These are phyloP conservation scores for Pholiota microspora DNA, from an alignment of 768 basidiomycete species.

Conservation along the genomic window DNA sequence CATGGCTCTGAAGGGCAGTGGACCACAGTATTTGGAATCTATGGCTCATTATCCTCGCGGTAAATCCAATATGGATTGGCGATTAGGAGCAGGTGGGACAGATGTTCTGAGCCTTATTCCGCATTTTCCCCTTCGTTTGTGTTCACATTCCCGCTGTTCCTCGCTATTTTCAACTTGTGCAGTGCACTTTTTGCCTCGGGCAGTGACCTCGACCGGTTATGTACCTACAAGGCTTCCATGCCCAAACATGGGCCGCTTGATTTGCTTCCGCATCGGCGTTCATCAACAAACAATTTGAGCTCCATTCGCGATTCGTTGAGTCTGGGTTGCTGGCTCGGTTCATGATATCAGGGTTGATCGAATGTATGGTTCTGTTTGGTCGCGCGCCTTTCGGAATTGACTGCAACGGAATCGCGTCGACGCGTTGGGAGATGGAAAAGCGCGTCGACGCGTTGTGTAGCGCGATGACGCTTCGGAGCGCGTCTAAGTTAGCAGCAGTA, in stretches of 20 bases:
- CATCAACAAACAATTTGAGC: not conserved
- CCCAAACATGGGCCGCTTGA: not conserved
- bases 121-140: constrained; percentile 9
- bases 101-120: constrained; percentile 12
- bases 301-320: not conserved
- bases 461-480: no score
- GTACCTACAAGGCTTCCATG: not conserved
- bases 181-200: not conserved
- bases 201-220: not conserved
- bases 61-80: not conserved
- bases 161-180: not conserved
- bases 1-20: not conserved
- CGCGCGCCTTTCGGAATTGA: not conserved
- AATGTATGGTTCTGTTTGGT: constrained; percentile 11
- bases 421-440: constrained; percentile 2
- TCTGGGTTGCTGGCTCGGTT: constrained; percentile 9
- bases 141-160: constrained; percentile 3
- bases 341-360: constrained; percentile 6
- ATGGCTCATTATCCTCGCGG: not conserved
- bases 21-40: not conserved
- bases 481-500: no score
- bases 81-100: not conserved
- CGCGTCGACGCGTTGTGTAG: not conserved
- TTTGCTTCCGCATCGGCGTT: constrained; percentile 9
- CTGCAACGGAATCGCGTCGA: not conserved